A percentile compares a stretch with the other conserved stretches of the same genome.
These are phyloP conservation scores for Colletotrichum sp. DNA, from an alignment of 2,329 filamentous ascomycete species.

Conservation along the genomic window DNA sequence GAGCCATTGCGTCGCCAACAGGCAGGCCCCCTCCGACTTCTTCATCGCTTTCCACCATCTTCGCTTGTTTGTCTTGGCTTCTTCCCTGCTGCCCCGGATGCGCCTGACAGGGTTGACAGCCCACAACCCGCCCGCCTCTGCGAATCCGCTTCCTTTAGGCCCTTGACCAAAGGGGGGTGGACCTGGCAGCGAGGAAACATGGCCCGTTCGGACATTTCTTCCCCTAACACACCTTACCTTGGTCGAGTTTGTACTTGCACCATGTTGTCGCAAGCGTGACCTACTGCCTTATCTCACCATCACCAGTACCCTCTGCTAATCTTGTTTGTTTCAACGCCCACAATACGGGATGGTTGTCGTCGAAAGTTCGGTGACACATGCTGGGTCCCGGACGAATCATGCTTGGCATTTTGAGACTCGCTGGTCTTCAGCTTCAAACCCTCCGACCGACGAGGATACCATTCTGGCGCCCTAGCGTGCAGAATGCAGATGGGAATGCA, in stretches of 20 bases:
- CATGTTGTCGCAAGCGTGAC: not conserved
- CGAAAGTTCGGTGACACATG: slow-evolving; percentile 12
- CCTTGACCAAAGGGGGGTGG: not conserved
- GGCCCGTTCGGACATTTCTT: slow-evolving; percentile 15
- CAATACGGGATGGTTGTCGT: slow-evolving; percentile 9
- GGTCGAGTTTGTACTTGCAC: not conserved
- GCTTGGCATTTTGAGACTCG: slow-evolving; percentile 20
- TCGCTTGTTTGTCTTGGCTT: not conserved
- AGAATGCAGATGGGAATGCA: not conserved
- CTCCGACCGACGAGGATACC: not conserved
- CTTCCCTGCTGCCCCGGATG: not conserved
- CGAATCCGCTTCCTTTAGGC: not conserved
- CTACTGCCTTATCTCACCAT: not conserved
- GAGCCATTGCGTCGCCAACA: not conserved
- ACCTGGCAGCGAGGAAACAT: slow-evolving; percentile 16
- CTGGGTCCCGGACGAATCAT: slow-evolving; percentile 1
- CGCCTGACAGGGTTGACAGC: not conserved
- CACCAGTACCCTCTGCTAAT: not conserved
- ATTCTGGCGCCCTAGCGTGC: not conserved
- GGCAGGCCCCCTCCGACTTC: not conserved
- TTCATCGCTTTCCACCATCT: not conserved
- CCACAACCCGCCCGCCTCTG: slow-evolving; percentile 5
- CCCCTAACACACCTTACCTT: not conserved
- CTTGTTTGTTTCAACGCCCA: slow-evolving; percentile 12
- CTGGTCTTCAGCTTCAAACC: slow-evolving; percentile 14